These are phyloP conservation scores for Boletus speciosus DNA, from an alignment of 768 basidiomycete species.

Conservation along the genomic window DNA sequence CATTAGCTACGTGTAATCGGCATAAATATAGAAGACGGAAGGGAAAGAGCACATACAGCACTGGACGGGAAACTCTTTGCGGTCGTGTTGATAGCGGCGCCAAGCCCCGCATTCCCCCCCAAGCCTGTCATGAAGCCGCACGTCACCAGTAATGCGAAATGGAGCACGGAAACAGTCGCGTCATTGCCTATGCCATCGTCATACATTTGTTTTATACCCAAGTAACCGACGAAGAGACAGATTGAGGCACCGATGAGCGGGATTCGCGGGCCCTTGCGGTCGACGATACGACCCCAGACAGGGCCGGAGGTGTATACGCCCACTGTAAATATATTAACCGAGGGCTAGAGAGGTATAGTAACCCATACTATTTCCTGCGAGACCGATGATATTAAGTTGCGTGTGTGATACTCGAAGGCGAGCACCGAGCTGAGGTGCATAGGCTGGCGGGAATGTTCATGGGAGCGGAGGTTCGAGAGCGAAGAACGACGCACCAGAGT, in stretches of 20 bases:
- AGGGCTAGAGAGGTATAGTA: neutral
- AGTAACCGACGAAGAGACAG: slow-evolving; percentile 67
- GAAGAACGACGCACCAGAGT: slow-evolving; percentile 23
- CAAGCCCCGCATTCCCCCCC: slow-evolving; percentile 71
- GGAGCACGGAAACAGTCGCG: slow-evolving; percentile 37
- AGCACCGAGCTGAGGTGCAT: slow-evolving; percentile 82
- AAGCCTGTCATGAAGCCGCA: slow-evolving; percentile 73
- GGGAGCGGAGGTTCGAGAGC: no score
- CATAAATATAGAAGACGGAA: neutral
- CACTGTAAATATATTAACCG: slow-evolving; percentile 37
- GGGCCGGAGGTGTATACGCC: slow-evolving; percentile 79
- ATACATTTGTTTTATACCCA: slow-evolving; percentile 67
- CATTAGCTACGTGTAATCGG: neutral
- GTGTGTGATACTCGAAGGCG: slow-evolving; percentile 75
- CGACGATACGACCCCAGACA: slow-evolving; percentile 76
- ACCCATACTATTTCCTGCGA: slow-evolving; percentile 69
- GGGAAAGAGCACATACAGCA: slow-evolving; percentile 42
- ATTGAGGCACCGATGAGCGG: slow-evolving; percentile 58
- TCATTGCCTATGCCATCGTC: slow-evolving; percentile 46
- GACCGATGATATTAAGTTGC: slow-evolving; percentile 73
- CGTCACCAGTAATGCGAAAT: slow-evolving; percentile 50
- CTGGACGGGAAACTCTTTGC: slow-evolving; percentile 79
- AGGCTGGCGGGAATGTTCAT: slow-evolving; percentile 45
- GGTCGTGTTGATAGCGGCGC: slow-evolving; percentile 71
- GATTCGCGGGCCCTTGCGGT: slow-evolving; percentile 66